Percentiles rank a stretch among this genome's conserved stretches.
Evolutionary conservation across 2,329 filamentous ascomycete genomes (phyloP).

Genomic region (Trichophyton simii): DNA sequence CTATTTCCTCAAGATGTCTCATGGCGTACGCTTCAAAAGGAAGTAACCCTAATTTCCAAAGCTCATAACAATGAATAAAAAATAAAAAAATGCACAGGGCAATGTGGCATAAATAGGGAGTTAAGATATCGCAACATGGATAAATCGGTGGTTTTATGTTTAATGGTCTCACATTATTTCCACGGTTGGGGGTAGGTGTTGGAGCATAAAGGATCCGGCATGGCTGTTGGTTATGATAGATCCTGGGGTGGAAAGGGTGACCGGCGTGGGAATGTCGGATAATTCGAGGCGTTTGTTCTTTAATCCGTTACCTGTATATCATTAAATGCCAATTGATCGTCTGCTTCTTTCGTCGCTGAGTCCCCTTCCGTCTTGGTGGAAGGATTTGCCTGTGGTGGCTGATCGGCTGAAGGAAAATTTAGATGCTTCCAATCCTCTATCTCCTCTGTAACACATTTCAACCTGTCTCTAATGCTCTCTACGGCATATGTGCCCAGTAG

Average conservation of each 20-base stretch:
- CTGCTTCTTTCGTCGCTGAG: not conserved
- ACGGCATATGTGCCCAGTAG: constrained; percentile 90
- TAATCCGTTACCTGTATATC: not conserved
- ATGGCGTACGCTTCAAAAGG: constrained; percentile 9
- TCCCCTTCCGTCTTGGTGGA: not conserved
- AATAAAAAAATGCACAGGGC: not conserved
- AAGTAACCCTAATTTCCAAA: not conserved
- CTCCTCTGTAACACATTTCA: constrained; percentile 87
- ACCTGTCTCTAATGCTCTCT: constrained; percentile 81
- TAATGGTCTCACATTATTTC: not conserved
- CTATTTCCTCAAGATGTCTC: constrained; percentile 19
- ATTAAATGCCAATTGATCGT: not conserved
- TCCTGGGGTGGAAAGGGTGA: not conserved
- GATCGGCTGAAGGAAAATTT: constrained; percentile 46
- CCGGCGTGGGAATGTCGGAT: too few relatives aligned
- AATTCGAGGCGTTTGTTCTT: not conserved
- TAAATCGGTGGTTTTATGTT: not conserved
- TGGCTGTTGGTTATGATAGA: not conserved
- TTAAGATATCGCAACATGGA: not conserved
- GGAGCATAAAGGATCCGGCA: not conserved
- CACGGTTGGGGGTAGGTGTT: not conserved
- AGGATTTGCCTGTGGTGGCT: constrained; percentile 10
- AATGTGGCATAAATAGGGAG: not conserved
- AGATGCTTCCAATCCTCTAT: constrained; percentile 86
- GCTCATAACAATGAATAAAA: not conserved